Percentiles rank a stretch among this genome's conserved stretches.
Evolutionary conservation across 106 monocot genomes (phyloP).

Genomic region (Iris macrosiphon): DNA sequence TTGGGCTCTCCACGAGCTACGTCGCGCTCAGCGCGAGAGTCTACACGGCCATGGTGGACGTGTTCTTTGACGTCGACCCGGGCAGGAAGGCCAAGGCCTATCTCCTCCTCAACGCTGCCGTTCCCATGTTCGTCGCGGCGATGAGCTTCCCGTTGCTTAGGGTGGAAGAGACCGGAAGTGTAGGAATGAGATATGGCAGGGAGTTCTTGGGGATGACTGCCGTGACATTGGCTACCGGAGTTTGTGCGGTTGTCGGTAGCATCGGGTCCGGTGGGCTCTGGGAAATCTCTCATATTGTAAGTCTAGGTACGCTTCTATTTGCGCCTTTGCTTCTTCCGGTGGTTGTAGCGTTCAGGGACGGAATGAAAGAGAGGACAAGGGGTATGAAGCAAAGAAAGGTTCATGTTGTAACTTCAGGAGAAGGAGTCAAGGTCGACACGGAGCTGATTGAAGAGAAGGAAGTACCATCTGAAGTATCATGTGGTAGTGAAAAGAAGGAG

Average conservation of each 20-base stretch:
- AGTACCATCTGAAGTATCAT: not conserved
- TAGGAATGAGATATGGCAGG: not conserved
- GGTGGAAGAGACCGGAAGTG: not conserved
- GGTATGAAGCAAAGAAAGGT: conserved; percentile 21
- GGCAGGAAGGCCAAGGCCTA: conserved; percentile 27
- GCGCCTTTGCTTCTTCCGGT: conserved; percentile 24
- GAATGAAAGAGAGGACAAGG: conserved; percentile 5
- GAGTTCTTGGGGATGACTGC: conserved; percentile 41
- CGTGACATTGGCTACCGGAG: conserved; percentile 44
- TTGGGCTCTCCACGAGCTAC: conserved; percentile 52
- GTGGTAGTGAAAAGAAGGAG: not conserved
- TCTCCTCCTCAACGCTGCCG: conserved; percentile 57
- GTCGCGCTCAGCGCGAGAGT: conserved; percentile 47
- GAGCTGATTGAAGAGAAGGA: conserved; percentile 8
- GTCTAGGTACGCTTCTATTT: conserved; percentile 30
- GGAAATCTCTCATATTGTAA: conserved; percentile 26
- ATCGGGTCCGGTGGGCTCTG: conserved; percentile 28
- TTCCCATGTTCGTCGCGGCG: conserved; percentile 32
- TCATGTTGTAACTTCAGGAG: conserved; percentile 22
- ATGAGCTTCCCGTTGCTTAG: conserved; percentile 27
- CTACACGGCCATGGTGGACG: conserved; percentile 35
- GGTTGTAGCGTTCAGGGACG: conserved; percentile 20
- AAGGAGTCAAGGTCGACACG: conserved; percentile 17
- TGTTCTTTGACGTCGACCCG: conserved; percentile 9
- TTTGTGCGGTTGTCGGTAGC: conserved; percentile 45